Evolutionary conservation across 2,329 filamentous ascomycete genomes (phyloP), one percentile per base, ranked within the genome.

Genomic region (Elsinoe perseae): DNA sequence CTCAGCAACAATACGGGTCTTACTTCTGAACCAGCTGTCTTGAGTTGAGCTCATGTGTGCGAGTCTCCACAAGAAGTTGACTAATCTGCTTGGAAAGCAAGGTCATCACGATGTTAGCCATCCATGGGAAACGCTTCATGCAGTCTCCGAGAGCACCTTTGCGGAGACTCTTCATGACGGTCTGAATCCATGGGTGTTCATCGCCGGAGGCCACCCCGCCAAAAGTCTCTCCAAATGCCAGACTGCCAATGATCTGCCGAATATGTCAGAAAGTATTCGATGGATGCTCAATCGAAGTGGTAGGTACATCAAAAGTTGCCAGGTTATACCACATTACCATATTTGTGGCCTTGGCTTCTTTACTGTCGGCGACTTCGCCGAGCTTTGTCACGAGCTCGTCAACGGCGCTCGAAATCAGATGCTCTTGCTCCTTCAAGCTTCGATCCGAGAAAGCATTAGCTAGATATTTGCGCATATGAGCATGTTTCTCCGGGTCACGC

Each of bases 271-370:
- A 43, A 14, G 38, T 4, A 18, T 12, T 9, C 3, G n/a, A 18
- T 23, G 9, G 12, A 18, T 2, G 38, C 20, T 3, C 3, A 12
- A 4, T 36, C 8, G 32, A 10, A 36, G 32, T 2, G 38, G 18
- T n/a, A 43, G 18, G 12, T 46, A 57, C 30, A 16, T 61, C 60
- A 53, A 63, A 64, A 5, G 64, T 64, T 3, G 62, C 65, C 54
- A 61, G 65, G 59, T 66, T 68, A 59, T 65, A 66, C 50, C 60
- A 65, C 28, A 65, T 63, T 16, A 68, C 55, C 57, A 70, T 58
- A 55, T 70, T 62, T 2, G 64, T 56, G 38, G 57, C 53, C 16
- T 62, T 55, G 12, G 60, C 61, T 10, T 38, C 57, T 6, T 44
- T 16, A 7, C 7, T 9, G 27, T 32, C 48, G 1, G 62, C 60